Base-by-base conservation (phyloP, 2,329 filamentous ascomycete genomes). In the Alternaria consortialis region DNA sequence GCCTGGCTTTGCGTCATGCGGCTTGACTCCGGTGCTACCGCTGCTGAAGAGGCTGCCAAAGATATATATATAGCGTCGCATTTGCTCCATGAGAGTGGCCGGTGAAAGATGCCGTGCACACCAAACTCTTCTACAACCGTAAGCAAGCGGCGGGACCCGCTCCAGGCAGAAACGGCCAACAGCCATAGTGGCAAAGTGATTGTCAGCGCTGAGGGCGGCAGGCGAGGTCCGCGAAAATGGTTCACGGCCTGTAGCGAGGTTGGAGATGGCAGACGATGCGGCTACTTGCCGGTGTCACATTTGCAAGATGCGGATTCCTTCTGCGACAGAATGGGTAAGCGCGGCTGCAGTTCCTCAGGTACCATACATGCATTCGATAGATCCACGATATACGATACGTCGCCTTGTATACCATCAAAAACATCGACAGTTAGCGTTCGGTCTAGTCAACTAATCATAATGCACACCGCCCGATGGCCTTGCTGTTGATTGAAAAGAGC, bases 91-190 rank as follows among this genome's bases (percentile, higher is more conserved):
- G 25, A 27, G 8, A 42, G 57, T 34, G 32, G 48, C 55, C 55
- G 56, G 48, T 51, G 53, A 53, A 27, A 32, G 36, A 13, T 48
- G 55, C 37, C 25, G 36, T 32, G 17, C 25, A 39, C 31, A 20
- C 27, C 36, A 34, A 55, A 15, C 20, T 40, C 27, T 29, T 9
- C 4, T 36, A 29, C 25, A 34, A 32, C 52, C 39, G 32, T 44
- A 9, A 31, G n/a, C 27, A 44, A 57, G 37, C 37, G 32, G 36
- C 29, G 20, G 43, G 34, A 44, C 47, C 55, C 58, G 52, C 20
- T 39, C 46, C 42, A 64, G 52, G 51, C 47, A 59, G 57, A 66
- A 37, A 17, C 27, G 32, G 27, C 52, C 48, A 54, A 27, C 44
- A 55, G 42, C 9, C 25, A 57, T 25, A 6, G 17, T 43, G 34